Conservation (phyloP, 2,329 filamentous ascomycete species). For the Fusarium annulatum region DNA sequence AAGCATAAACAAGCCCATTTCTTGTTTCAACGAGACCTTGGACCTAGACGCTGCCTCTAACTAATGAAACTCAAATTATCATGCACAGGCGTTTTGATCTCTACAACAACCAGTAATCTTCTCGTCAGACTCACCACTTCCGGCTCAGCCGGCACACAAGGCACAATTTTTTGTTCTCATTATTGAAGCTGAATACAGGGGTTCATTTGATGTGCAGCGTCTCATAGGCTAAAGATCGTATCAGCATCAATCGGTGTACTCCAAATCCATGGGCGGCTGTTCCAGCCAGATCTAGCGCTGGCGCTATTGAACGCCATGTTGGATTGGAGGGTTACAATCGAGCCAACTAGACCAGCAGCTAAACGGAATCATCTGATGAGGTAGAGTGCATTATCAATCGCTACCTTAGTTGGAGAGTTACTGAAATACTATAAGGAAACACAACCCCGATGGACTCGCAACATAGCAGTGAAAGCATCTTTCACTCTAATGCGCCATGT, state of each 20-base stretch:
- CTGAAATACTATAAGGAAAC: not conserved
- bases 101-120: not conserved
- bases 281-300: not conserved
- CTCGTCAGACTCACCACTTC: not conserved
- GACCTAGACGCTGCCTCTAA: not conserved
- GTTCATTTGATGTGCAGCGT: not conserved
- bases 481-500: not conserved
- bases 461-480: not conserved
- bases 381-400: not conserved
- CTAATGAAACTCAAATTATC: not conserved
- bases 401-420: not conserved
- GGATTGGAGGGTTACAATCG: not conserved
- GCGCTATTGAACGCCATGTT: not conserved
- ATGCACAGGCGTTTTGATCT: not conserved
- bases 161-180: not conserved
- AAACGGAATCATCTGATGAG: not conserved
- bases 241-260: not conserved
- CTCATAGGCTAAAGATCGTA: not conserved
- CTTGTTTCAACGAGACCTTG: no score
- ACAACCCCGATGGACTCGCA: not conserved
- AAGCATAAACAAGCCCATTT: not conserved
- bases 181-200: not conserved
- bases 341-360: not conserved
- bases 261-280: not conserved
- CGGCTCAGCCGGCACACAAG: not conserved